These are phyloP conservation scores for Aphanomyces astaci DNA, from an alignment of 352 stramenopile species.

Conservation along the genomic window DNA sequence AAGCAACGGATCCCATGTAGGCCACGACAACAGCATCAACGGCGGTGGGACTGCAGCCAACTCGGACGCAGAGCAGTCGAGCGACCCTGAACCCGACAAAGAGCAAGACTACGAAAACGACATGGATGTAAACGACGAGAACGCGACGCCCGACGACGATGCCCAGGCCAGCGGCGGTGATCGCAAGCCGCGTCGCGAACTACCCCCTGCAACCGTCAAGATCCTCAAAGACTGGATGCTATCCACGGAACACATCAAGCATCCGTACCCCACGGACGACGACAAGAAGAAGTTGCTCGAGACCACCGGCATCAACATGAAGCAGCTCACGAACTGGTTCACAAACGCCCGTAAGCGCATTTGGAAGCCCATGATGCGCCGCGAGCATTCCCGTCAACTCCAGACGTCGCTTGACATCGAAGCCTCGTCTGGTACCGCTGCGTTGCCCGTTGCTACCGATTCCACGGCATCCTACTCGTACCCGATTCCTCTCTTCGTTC, in stretches of 20 bases:
- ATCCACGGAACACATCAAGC: slow-evolving; percentile 81
- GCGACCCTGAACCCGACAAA: slow-evolving; percentile 13
- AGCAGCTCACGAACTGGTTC: slow-evolving; percentile 88
- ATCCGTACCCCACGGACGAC: slow-evolving; percentile 84
- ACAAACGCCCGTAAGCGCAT: slow-evolving; percentile 85
- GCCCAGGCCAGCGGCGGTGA: background rate
- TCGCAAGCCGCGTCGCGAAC: slow-evolving; percentile 62
- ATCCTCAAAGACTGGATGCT: slow-evolving; percentile 87
- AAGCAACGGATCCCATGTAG: background rate
- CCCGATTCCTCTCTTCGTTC: too few relatives aligned
- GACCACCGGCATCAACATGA: slow-evolving; percentile 87
- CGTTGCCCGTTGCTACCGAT: too few relatives aligned
- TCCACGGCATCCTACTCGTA: too few relatives aligned
- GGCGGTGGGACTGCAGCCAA: too few relatives aligned
- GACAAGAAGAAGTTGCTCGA: slow-evolving; percentile 87
- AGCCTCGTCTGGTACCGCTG: too few relatives aligned
- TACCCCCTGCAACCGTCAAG: slow-evolving; percentile 74
- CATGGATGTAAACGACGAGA: slow-evolving; percentile 15
- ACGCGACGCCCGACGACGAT: background rate
- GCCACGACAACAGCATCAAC: too few relatives aligned
- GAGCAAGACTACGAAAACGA: slow-evolving; percentile 31
- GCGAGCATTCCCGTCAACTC: slow-evolving; percentile 69
- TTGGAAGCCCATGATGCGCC: slow-evolving; percentile 85
- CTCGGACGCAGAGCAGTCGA: background rate
- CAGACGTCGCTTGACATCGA: slow-evolving; percentile 67